phyloP scores from a whole-genome alignment of 2,329 filamentous ascomycete genomes.

The Plenodomus biglobosus region DNA sequence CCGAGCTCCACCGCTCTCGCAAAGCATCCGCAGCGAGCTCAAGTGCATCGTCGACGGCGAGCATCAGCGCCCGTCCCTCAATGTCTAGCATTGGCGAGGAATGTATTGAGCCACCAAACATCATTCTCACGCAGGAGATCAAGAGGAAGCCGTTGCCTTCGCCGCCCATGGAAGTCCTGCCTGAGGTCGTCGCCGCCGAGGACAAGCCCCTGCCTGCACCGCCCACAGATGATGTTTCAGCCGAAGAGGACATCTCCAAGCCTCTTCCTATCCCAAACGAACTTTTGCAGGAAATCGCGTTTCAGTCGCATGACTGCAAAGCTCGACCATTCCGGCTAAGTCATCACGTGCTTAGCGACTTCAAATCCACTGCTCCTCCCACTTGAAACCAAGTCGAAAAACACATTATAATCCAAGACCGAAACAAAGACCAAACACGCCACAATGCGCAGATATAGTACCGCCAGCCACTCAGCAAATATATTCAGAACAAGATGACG shows the following conservation, averaged over 20 bases:
- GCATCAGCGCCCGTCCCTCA: conserved; percentile 6
- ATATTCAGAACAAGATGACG: not conserved
- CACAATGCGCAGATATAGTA: not conserved
- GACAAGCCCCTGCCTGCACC: not conserved
- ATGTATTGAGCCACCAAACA: not conserved
- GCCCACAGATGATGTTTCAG: not conserved
- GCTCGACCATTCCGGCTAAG: conserved; percentile 3
- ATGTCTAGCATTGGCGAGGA: conserved; percentile 1
- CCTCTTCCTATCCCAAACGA: not conserved
- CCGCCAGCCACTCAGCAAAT: too few relatives aligned
- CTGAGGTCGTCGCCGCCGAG: not conserved
- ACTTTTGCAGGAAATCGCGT: conserved; percentile 1
- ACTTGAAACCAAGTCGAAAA: not conserved
- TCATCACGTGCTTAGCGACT: conserved; percentile 1
- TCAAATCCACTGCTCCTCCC: not conserved
- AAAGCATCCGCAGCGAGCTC: conserved; percentile 7
- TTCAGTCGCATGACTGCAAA: not conserved
- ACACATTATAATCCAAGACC: not conserved
- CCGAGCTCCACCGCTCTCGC: conserved; percentile 18
- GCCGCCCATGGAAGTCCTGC: not conserved
- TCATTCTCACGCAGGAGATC: not conserved
- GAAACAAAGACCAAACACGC: not conserved
- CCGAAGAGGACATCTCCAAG: not conserved
- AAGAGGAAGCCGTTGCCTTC: not conserved
- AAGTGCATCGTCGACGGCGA: conserved; percentile 1